Conservation (phyloP, 1,284 basidiomycete species). For the Malassezia japonica region DNA sequence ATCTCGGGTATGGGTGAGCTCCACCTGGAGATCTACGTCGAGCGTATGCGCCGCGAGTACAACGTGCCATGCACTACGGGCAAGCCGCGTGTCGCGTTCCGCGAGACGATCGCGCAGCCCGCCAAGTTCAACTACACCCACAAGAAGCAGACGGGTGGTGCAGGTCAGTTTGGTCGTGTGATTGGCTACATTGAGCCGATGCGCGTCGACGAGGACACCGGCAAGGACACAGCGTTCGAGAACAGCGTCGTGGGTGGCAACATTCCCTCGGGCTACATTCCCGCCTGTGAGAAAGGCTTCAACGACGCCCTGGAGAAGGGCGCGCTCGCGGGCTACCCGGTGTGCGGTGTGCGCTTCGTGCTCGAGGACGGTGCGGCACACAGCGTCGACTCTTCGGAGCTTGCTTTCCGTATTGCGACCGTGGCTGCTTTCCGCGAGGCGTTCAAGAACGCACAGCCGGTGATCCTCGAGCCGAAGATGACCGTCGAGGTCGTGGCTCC, state of each 20-base stretch:
- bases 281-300: constrained; percentile 95
- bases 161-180: constrained; percentile 91
- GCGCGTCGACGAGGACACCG: constrained; percentile 66
- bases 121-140: constrained; percentile 85
- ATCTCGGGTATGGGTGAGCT: constrained; percentile 99
- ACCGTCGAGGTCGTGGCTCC: constrained; percentile 94
- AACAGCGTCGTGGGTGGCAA: constrained; percentile 84
- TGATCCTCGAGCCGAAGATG: constrained; percentile 96
- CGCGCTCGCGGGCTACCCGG: constrained; percentile 73
- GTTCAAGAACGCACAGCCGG: constrained; percentile 65
- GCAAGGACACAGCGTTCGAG: constrained; percentile 78
- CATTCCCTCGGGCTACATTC: constrained; percentile 83
- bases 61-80: constrained; percentile 86
- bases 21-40: constrained; percentile 97
- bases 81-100: constrained; percentile 91
- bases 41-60: constrained; percentile 97
- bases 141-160: constrained; percentile 97
- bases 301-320: constrained; percentile 88
- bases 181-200: constrained; percentile 83
- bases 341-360: constrained; percentile 77
- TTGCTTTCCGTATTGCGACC: constrained; percentile 83
- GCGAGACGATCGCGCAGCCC: constrained; percentile 78
- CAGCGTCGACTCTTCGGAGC: constrained; percentile 90
- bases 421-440: constrained; percentile 89
- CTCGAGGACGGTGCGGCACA: constrained; percentile 87